Base-by-base conservation (phyloP, 2,329 filamentous ascomycete species). In the Phialocephala subalpina region DNA sequence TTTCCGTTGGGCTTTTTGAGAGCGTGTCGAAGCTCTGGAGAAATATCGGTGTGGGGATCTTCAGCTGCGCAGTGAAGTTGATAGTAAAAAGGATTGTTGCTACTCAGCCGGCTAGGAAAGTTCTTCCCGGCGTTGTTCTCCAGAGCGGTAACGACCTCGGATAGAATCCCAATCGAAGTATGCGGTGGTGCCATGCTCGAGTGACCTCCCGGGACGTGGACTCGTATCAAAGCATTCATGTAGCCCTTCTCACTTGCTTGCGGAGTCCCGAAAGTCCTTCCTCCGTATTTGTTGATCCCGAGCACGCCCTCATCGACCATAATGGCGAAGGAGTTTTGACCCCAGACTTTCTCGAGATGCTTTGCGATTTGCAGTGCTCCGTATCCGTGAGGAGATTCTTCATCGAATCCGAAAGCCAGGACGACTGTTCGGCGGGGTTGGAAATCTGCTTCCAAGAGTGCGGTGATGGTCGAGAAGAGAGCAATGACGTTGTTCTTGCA, bases 121-220 rank as follows among this genome's bases (percentile, higher is more conserved):
- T 86, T 81, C 45, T 85, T 79, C 25, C 38, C 22, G 6, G 56
- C 56, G 25, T 58, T 29, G 1, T 81, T 77, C 73, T 93, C 90
- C 1, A 93, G 85, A n/a, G 82, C 77, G n/a, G 84, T 82, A 65
- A 92, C 83, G 42, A 92, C 83, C 73, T 92, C 87, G 11, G 87
- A 82, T 63, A 90, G 81, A 68, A 92, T 89, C 7, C 90, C 90
- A 61, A 92, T 92, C 12, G 87, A 88, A 0, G 89, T 92, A 76
- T 92, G 89, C 0, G 86, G 82, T 14, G 84, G 84, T 45, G 88
- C 85, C 0, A 81, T 77, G 2, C 84, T 89, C 60, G 84, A 87
- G 74, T 90, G 88, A 0, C 88, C 88, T n/a, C 88, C 88, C 1
- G 82, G 81, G 2, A 87, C 81, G 4, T 84, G 81, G 36, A 90